Percentiles rank a stretch among this genome's conserved stretches.
Conservation (phyloP, 2,329 filamentous ascomycete species). For the Mycosphaerella sp. region DNA sequence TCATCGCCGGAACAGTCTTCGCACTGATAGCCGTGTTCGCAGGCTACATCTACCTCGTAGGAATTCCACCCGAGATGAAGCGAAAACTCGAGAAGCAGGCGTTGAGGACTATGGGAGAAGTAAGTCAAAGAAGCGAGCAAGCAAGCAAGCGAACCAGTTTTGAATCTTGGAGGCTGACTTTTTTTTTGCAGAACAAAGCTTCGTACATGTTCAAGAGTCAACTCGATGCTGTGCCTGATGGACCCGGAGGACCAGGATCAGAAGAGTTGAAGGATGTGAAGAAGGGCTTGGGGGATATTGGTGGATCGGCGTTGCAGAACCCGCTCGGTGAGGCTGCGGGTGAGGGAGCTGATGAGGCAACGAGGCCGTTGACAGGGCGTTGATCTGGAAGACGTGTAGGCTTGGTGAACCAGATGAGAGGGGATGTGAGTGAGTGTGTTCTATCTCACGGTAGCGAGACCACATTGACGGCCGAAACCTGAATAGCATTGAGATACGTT, state of each 20-base stretch:
- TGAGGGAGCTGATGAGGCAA: conserved; percentile 23
- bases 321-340: conserved; percentile 32
- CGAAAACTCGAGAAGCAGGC: conserved; percentile 42
- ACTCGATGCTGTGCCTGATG: conserved; percentile 27
- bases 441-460: too few relatives aligned
- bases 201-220: conserved; percentile 32
- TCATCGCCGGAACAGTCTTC: conserved; percentile 26
- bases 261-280: conserved; percentile 33
- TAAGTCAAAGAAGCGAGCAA: not conserved
- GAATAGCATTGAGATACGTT: too few relatives aligned
- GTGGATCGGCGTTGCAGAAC: conserved; percentile 34
- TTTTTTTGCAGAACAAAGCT: conserved; percentile 36
- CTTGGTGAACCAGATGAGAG: not conserved
- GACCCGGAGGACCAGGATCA: conserved; percentile 24
- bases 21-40: conserved; percentile 34
- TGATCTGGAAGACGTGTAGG: not conserved
- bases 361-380: conserved; percentile 24
- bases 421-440: not conserved
- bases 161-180: not conserved
- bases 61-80: conserved; percentile 44
- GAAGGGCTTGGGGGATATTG: conserved; percentile 29
- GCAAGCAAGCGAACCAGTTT: not conserved
- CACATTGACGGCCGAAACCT: not conserved
- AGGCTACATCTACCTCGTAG: conserved; percentile 43
- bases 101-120: conserved; percentile 47